Conservation (phyloP, 306 rosid genomes). For the Cucumis hystrix region DNA sequence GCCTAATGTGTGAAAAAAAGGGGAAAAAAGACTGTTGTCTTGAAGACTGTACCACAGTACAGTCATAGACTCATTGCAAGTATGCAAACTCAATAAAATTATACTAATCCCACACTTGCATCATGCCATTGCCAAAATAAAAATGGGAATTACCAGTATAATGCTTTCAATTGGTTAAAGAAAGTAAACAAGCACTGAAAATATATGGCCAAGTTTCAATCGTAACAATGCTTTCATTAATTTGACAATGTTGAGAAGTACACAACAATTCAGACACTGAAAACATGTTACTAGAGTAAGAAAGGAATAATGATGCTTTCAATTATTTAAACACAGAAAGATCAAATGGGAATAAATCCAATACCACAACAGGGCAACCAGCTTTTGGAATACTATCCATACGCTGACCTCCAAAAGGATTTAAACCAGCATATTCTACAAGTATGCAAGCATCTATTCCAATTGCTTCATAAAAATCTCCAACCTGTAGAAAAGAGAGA, state of each 20-base stretch:
- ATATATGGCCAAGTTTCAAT: background rate
- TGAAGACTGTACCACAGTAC: background rate
- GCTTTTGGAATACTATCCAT: constrained; percentile 80
- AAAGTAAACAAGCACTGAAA: background rate
- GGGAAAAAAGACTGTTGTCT: background rate
- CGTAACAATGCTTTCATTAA: background rate
- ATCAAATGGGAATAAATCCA: constrained; percentile 4
- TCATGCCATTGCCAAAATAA: background rate
- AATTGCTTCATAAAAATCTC: constrained; percentile 84
- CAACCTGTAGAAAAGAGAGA: constrained; percentile 44
- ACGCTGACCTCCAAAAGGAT: constrained; percentile 84
- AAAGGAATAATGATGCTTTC: background rate
- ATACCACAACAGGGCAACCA: constrained; percentile 96
- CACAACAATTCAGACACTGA: background rate
- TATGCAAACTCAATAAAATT: background rate
- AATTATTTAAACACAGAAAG: background rate
- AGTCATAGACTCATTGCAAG: background rate
- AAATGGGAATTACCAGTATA: background rate
- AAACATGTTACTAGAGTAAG: background rate
- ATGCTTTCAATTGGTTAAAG: background rate
- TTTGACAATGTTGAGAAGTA: background rate
- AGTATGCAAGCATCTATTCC: constrained; percentile 89
- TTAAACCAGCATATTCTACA: constrained; percentile 87
- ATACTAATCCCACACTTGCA: background rate
- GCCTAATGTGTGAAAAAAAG: background rate